A percentile compares a stretch with the other conserved stretches of the same genome.
phyloP scores from a whole-genome alignment of 352 stramenopile genomes.

The Aphanomyces euteiches region DNA sequence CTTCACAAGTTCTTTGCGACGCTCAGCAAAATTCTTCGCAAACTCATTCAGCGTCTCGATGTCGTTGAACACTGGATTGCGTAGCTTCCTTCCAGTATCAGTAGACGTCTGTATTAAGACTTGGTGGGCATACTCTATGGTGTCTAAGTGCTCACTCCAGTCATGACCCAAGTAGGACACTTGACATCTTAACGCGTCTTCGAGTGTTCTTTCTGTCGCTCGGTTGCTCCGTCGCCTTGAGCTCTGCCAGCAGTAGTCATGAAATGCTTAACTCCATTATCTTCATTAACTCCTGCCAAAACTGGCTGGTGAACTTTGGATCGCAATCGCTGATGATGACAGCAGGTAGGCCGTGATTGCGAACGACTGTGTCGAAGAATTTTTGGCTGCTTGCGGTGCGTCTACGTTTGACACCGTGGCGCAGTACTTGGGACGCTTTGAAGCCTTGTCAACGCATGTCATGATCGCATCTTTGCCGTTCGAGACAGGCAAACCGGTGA shows the following conservation, averaged over 20 bases:
- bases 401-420: conserved; percentile 11
- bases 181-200: conserved; percentile 6
- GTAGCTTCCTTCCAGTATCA: background rate
- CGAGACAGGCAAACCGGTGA: conserved; percentile 33
- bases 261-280: background rate
- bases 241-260: background rate
- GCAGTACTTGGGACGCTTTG: conserved; percentile 33
- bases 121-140: conserved; percentile 27
- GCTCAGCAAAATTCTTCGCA: conserved; percentile 19
- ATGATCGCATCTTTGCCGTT: conserved; percentile 33
- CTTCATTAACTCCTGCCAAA: background rate
- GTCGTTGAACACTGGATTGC: background rate
- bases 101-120: conserved; percentile 15
- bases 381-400: conserved; percentile 2
- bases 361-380: conserved; percentile 16
- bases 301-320: background rate
- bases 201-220: background rate
- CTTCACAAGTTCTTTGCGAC: background rate
- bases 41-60: background rate
- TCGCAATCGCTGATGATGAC: background rate
- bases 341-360: background rate
- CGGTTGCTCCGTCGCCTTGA: background rate
- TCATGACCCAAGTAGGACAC: conserved; percentile 22
- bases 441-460: conserved; percentile 33
- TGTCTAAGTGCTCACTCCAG: conserved; percentile 21